Evolutionary conservation across 352 stramenopile species (phyloP), one percentile per base, ranked within the genome.

Genomic region (Phytophthora sp.): DNA sequence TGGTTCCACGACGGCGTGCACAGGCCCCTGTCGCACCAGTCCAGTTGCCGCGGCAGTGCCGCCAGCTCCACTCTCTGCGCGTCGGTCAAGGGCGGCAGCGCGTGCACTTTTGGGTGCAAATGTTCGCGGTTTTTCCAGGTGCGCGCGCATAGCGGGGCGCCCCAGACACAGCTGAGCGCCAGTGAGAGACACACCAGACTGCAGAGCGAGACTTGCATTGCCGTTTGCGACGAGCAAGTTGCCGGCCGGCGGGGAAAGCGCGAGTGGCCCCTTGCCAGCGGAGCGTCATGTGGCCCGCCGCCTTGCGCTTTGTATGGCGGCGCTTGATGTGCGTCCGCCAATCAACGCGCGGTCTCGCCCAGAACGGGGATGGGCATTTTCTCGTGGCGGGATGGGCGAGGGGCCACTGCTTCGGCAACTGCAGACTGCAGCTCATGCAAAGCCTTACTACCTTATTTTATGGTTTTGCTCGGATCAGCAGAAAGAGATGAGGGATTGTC

Each of bases 1-100:
- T 94, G 83, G 63, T 92, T 92, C 83, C 85, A 94, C 55, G 80
- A 89, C 13, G 82, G 79, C 41, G 88, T 79, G 53, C 82, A 92
- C 53, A 84, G 87, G 27, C 84, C 82, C 8, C 67, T 70, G 52
- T 92, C 85, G 54, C 85, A 92, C 95, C 96, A 99, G 66, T 96
- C 91, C 59, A 98, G 97, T 24, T 89, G 78, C 44, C 60, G 56
- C 0, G 84, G 84, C 10, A 89, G 65, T 5, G 55, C 28, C 27
- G 74, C 56, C 3, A 89, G 51, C 28, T 84, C 71, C 15, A 68
- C 15, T 17, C 45, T 20, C 37, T 85, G 62, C 1, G 62, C 62
- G 1, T 86, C 66, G 27, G 79, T 78, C 50, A 86, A 46, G 5
- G 67, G 43, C 12, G 72, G 72, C 5, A 87, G 53, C 26, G 70